Percentiles rank a stretch among this genome's conserved stretches.
Evolutionary conservation across 2,329 filamentous ascomycete species (phyloP).

Genomic region (Venturiaceae sp.): DNA sequence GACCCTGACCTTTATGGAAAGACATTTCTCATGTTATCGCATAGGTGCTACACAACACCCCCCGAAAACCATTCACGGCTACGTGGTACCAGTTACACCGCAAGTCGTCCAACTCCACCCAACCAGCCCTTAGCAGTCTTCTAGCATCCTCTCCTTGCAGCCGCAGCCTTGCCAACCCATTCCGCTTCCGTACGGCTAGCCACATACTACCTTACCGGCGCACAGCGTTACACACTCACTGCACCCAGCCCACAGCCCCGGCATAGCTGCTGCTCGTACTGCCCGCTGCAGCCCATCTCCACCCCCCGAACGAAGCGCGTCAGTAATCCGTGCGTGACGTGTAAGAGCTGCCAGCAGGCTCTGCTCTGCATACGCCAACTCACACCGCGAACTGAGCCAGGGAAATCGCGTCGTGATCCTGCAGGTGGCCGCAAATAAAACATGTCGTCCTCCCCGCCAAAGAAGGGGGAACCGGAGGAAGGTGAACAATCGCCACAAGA

Average conservation of each 20-base stretch:
- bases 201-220: neutral
- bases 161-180: neutral
- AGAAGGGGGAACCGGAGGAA: conserved; percentile 76
- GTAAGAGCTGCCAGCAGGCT: conserved; percentile 7
- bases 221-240: neutral
- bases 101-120: neutral
- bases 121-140: neutral
- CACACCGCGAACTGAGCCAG: conserved; percentile 29
- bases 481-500: conserved; percentile 66
- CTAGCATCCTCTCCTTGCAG: neutral
- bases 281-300: neutral
- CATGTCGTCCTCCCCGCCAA: conserved; percentile 89
- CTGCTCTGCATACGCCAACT: conserved; percentile 21
- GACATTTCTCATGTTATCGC: neutral
- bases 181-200: neutral
- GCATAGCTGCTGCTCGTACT: too few species aligned
- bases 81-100: conserved; percentile 1
- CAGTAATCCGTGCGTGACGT: conserved; percentile 8
- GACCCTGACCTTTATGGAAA: neutral
- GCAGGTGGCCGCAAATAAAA: conserved; percentile 60
- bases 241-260: too few species aligned
- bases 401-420: conserved; percentile 17
- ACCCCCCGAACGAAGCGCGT: conserved; percentile 3
- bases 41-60: neutral
- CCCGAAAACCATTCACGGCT: neutral